Evolutionary conservation across 2,329 filamentous ascomycete genomes (phyloP).

Genomic region (Mariannaea elegans): DNA sequence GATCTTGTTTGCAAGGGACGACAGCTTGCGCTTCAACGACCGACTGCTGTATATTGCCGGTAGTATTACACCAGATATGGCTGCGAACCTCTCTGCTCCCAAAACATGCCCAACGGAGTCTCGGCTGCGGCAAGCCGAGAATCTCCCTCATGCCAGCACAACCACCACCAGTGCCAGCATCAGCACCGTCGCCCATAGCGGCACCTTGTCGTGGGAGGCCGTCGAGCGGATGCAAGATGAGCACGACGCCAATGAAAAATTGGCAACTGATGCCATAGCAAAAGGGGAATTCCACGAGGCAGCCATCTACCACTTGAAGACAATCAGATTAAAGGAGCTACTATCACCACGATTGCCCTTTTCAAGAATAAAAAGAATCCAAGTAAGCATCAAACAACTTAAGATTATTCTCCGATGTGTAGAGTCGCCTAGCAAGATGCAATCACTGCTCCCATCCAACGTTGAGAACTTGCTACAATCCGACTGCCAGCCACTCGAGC

Average conservation of each 20-base stretch:
- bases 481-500: neutral
- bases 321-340: neutral
- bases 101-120: neutral
- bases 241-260: conserved; percentile 2
- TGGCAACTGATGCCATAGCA: neutral
- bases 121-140: neutral
- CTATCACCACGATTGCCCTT: neutral
- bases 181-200: neutral
- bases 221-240: conserved; percentile 2
- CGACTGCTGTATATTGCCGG: neutral
- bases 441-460: neutral
- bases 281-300: neutral
- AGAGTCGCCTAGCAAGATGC: neutral
- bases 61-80: neutral
- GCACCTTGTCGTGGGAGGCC: neutral
- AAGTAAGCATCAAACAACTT: neutral
- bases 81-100: neutral
- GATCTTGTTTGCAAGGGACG: neutral
- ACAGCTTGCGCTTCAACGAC: neutral
- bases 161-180: neutral
- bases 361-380: neutral
- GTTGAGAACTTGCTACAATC: neutral
- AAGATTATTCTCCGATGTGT: neutral
- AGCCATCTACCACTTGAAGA: conserved; percentile 1
- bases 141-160: neutral